These are phyloP conservation scores for Jamesozyma hellenica DNA, from an alignment of 805 yeast genomes.

Conservation along the genomic window DNA sequence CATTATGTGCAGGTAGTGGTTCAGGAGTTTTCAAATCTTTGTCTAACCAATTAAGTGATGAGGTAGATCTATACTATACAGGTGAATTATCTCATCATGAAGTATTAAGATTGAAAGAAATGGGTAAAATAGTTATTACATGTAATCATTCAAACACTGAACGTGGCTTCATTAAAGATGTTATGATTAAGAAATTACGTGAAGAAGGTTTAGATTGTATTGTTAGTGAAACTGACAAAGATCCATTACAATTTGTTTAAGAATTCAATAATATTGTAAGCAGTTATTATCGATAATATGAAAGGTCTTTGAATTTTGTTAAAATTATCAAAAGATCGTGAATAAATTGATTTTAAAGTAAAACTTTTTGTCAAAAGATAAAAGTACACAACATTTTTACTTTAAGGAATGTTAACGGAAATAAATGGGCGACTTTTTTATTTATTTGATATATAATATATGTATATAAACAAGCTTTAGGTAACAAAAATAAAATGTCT, in stretches of 20 bases:
- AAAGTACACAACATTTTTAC: too few relatives aligned
- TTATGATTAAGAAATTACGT: slow-evolving; percentile 34
- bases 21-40: slow-evolving; percentile 51
- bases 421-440: too few relatives aligned
- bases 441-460: too few relatives aligned
- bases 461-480: too few relatives aligned
- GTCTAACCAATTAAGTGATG: slow-evolving; percentile 21
- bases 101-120: slow-evolving; percentile 58
- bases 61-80: slow-evolving; percentile 67
- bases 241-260: slow-evolving; percentile 38
- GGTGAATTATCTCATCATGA: slow-evolving; percentile 97
- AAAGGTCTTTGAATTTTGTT: too few relatives aligned
- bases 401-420: too few relatives aligned
- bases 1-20: slow-evolving; percentile 95
- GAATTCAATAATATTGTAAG: too few relatives aligned
- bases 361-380: too few relatives aligned
- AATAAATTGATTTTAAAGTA: too few relatives aligned
- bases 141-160: slow-evolving; percentile 93
- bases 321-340: too few relatives aligned
- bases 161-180: slow-evolving; percentile 59
- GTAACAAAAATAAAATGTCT: too few relatives aligned
- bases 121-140: slow-evolving; percentile 59
- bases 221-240: slow-evolving; percentile 50
- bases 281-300: too few relatives aligned
- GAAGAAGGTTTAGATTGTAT: slow-evolving; percentile 37